phyloP scores from a whole-genome alignment of 345 rosid species.

The Anastatica hierochuntica region DNA sequence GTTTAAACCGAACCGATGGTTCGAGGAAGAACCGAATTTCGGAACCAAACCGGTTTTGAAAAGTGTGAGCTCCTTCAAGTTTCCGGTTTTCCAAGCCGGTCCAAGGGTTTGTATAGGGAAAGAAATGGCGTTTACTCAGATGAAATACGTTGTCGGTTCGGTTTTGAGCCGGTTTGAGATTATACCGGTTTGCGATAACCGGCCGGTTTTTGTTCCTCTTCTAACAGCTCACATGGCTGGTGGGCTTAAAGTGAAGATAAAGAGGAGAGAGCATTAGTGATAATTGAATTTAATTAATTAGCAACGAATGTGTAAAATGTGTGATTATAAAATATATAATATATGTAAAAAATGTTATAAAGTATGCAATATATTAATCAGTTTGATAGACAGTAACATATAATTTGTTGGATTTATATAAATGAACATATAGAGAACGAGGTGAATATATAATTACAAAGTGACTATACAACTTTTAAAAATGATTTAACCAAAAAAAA shows the following conservation, averaged over 20 bases:
- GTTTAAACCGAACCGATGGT: slow-evolving; percentile 58
- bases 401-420: too few relatives aligned
- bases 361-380: too few relatives aligned
- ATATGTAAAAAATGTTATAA: too few relatives aligned
- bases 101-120: slow-evolving; percentile 70
- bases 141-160: slow-evolving; percentile 61
- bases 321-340: too few relatives aligned
- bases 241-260: slow-evolving; percentile 45
- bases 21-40: slow-evolving; percentile 16
- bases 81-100: slow-evolving; percentile 62
- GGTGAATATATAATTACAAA: too few relatives aligned
- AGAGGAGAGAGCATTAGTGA: slow-evolving; percentile 20
- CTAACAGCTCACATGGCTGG: slow-evolving; percentile 69
- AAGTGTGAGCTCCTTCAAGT: slow-evolving; percentile 40
- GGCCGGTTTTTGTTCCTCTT: slow-evolving; percentile 48
- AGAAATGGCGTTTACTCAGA: slow-evolving; percentile 64
- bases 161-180: slow-evolving; percentile 36
- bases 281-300: too few relatives aligned
- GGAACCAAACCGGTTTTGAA: slow-evolving; percentile 21
- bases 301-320: too few relatives aligned
- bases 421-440: too few relatives aligned
- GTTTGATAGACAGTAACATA: too few relatives aligned
- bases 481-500: too few relatives aligned
- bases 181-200: slow-evolving; percentile 21
- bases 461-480: too few relatives aligned